These are phyloP conservation scores for Pyricularia grisea DNA, from an alignment of 2,329 filamentous ascomycete species.

Conservation along the genomic window DNA sequence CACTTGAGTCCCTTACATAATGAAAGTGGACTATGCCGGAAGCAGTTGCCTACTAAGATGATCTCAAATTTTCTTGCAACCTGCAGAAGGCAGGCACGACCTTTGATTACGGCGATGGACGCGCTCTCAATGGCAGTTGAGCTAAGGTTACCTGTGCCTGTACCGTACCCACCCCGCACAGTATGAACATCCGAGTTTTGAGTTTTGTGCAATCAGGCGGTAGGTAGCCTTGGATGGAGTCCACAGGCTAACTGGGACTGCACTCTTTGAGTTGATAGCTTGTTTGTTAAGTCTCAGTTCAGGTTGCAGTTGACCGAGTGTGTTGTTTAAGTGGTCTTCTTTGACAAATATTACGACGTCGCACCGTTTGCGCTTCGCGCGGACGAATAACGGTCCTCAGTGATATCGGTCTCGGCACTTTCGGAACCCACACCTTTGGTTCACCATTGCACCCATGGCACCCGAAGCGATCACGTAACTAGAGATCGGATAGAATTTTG, in stretches of 20 bases:
- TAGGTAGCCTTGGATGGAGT: background rate
- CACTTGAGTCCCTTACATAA: no score
- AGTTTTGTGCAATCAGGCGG: background rate
- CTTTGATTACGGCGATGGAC: background rate
- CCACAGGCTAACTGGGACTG: no score
- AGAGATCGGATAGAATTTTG: background rate
- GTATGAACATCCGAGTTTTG: background rate
- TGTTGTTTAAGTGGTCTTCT: background rate
- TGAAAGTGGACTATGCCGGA: no score
- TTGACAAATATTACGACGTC: background rate
- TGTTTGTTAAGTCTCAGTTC: no score
- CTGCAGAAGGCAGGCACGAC: background rate
- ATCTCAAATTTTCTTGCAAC: background rate
- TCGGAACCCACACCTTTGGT: background rate
- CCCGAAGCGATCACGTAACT: background rate
- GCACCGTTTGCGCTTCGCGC: background rate
- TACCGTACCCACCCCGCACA: background rate
- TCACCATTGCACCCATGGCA: background rate
- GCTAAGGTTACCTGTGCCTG: background rate
- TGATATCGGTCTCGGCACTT: background rate
- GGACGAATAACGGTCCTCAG: background rate
- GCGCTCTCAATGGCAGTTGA: background rate
- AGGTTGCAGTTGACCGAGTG: background rate
- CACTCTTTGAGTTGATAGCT: no score
- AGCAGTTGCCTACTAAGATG: background rate